phyloP scores from a whole-genome alignment of 257 asterid genomes.

The Haberlea rhodopensis region DNA sequence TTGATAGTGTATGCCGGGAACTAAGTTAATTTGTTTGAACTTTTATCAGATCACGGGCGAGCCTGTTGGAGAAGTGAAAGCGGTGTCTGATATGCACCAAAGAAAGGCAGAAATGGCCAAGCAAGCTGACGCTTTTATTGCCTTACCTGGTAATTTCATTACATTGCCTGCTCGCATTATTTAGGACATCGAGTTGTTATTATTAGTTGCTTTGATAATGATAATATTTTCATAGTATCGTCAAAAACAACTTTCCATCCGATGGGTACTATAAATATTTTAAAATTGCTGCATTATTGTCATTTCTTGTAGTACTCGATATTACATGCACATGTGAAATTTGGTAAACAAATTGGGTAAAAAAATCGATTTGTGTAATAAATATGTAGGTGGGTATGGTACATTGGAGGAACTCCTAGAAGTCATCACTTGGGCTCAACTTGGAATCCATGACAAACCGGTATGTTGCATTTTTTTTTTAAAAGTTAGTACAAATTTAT shows the following conservation, averaged over 20 bases:
- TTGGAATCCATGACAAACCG: constrained; percentile 92
- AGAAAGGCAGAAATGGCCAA: constrained; percentile 97
- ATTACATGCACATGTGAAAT: neutral
- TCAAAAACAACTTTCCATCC: neutral
- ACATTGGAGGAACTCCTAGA: constrained; percentile 89
- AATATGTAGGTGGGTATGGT: constrained; percentile 83
- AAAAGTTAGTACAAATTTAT: neutral
- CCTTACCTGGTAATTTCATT: constrained; percentile 74
- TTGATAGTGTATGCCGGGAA: too few species aligned
- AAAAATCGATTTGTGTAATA: neutral
- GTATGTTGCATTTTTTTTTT: constrained; percentile 32
- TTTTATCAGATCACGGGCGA: constrained; percentile 92
- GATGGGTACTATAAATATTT: neutral
- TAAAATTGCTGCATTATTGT: too few species aligned
- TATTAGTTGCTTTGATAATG: constrained; percentile 25
- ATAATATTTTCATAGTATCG: neutral
- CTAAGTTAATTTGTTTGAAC: too few species aligned
- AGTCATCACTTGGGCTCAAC: constrained; percentile 98
- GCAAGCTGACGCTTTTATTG: constrained; percentile 91
- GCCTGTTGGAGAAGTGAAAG: constrained; percentile 86
- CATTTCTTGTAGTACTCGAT: neutral
- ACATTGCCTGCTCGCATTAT: neutral
- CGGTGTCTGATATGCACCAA: constrained; percentile 90
- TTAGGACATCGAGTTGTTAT: neutral
- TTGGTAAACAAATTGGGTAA: constrained; percentile 13